phyloP scores from a whole-genome alignment of 2,329 filamentous ascomycete genomes.

The Penicillium sp. region DNA sequence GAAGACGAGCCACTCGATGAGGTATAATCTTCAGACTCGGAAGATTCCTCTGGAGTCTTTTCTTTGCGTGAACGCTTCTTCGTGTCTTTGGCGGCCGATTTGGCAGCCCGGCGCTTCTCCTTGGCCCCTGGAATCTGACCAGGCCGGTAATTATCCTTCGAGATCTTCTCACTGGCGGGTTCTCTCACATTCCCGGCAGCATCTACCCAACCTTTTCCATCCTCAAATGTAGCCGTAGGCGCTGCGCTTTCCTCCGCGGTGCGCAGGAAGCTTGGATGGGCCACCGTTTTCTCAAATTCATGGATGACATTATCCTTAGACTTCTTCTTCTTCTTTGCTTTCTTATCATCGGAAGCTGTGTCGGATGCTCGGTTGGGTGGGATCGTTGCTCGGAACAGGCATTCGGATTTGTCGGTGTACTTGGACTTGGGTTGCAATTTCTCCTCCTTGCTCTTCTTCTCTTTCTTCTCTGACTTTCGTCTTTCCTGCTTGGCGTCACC shows the following conservation, averaged over 20 bases:
- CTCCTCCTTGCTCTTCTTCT: conserved; percentile 48
- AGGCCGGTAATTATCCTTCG: conserved; percentile 24
- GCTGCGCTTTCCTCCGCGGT: conserved; percentile 40
- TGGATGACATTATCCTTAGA: conserved; percentile 63
- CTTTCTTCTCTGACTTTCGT: conserved; percentile 41
- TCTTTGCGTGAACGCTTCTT: conserved; percentile 9
- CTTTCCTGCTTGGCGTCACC: conserved; percentile 40
- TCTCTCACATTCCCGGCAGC: conserved; percentile 63
- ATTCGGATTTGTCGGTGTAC: conserved; percentile 70
- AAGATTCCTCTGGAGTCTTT: conserved; percentile 13
- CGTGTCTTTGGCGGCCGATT: conserved; percentile 6
- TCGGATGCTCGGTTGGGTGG: conserved; percentile 47
- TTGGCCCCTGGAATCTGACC: conserved; percentile 27
- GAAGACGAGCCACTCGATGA: conserved; percentile 31
- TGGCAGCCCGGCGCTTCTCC: conserved; percentile 21
- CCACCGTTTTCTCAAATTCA: conserved; percentile 78
- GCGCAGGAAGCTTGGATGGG: conserved; percentile 74
- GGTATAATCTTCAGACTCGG: conserved; percentile 29
- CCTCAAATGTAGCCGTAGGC: conserved; percentile 58
- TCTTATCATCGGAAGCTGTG: conserved; percentile 30
- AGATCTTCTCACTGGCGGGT: conserved; percentile 22
- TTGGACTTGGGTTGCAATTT: conserved; percentile 60
- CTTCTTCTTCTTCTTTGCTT: conserved; percentile 50
- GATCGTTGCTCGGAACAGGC: conserved; percentile 73
- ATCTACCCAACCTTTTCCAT: conserved; percentile 83